phyloP scores from a whole-genome alignment of 345 rosid species.

The Lepidium sativum region DNA sequence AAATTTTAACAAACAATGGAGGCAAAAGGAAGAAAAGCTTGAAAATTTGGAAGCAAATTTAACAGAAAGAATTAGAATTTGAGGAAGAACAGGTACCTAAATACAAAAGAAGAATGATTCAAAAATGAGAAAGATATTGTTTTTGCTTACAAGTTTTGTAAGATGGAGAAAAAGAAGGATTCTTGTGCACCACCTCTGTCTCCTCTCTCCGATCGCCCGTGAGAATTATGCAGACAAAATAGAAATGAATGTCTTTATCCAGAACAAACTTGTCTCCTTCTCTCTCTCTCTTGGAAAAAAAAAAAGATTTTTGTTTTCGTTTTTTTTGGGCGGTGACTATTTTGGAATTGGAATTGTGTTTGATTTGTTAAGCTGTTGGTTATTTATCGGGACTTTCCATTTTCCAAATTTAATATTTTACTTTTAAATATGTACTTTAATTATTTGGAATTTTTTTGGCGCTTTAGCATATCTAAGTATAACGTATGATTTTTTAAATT shows the following conservation, averaged over 20 bases:
- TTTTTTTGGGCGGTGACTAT: constrained; percentile 27
- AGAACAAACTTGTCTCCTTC: constrained; percentile 23
- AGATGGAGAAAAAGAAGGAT: background rate
- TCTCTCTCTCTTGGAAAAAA: constrained; percentile 4
- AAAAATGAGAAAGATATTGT: background rate
- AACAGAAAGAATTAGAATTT: background rate
- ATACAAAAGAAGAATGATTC: background rate
- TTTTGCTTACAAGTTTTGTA: constrained; percentile 14
- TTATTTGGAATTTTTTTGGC: constrained; percentile 13
- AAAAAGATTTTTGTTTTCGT: background rate
- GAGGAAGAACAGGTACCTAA: constrained; percentile 5
- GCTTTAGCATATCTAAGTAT: no score
- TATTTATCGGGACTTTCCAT: constrained; percentile 23
- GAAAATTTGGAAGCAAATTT: background rate
- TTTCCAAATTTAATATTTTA: background rate
- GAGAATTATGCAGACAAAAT: constrained; percentile 26
- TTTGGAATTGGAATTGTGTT: constrained; percentile 27
- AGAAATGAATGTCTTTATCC: constrained; percentile 26
- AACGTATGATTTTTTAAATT: no score
- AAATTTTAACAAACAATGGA: background rate
- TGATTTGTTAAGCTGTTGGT: constrained; percentile 18
- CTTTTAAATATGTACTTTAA: background rate
- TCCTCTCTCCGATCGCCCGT: constrained; percentile 30
- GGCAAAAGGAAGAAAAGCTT: background rate
- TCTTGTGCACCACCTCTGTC: constrained; percentile 28